These are phyloP conservation scores for Mycena galericulata DNA, from an alignment of 768 basidiomycete genomes.

Conservation along the genomic window DNA sequence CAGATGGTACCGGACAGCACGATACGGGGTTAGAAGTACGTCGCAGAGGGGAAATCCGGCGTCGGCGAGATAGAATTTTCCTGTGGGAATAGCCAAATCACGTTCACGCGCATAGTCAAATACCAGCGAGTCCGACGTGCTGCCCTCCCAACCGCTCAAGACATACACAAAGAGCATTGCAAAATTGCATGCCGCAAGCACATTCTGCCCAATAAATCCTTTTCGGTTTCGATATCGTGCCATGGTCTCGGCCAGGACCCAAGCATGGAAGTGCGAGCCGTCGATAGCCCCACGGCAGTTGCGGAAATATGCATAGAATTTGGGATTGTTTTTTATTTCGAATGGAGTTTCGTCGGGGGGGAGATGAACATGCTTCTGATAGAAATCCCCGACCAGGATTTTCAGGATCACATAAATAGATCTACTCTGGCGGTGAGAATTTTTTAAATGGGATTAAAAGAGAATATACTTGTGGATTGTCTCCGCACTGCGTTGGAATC, in stretches of 20 bases:
- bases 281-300: conserved; percentile 43
- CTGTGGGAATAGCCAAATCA: not conserved
- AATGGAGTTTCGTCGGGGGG: conserved; percentile 34
- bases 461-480: too few relatives aligned
- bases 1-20: conserved; percentile 40
- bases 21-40: conserved; percentile 39
- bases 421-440: not conserved
- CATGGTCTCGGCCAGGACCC: conserved; percentile 31
- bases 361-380: conserved; percentile 36
- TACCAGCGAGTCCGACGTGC: too few relatives aligned
- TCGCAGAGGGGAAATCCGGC: too few relatives aligned
- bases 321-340: conserved; percentile 38
- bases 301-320: conserved; percentile 44
- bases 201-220: conserved; percentile 24
- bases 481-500: too few relatives aligned
- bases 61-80: not conserved
- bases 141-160: conserved; percentile 2
- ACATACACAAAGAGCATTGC: conserved; percentile 10
- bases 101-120: conserved; percentile 3
- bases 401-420: not conserved
- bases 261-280: conserved; percentile 41
- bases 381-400: not conserved
- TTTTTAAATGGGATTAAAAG: too few relatives aligned
- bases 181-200: conserved; percentile 8
- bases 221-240: conserved; percentile 43